These are phyloP conservation scores for Stachybotrys echinatus DNA, from an alignment of 2,329 filamentous ascomycete genomes.

Conservation along the genomic window DNA sequence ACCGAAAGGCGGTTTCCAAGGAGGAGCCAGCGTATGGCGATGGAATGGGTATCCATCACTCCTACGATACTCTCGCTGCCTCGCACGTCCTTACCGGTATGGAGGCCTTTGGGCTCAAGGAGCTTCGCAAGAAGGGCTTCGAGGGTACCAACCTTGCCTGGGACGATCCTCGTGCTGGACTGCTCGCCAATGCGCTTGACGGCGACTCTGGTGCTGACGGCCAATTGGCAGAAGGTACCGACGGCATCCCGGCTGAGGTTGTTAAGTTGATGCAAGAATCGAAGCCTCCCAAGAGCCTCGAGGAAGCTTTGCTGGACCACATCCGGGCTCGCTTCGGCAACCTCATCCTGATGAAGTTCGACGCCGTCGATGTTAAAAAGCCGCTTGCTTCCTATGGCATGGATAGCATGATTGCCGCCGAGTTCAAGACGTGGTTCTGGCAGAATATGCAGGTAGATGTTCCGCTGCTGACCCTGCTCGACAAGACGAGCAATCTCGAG, in stretches of 20 bases:
- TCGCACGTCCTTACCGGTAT: conserved; percentile 16
- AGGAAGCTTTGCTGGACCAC: too few species aligned
- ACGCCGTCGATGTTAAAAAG: not conserved
- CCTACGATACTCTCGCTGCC: too few species aligned
- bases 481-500: too few species aligned
- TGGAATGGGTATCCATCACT: too few species aligned
- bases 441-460: not conserved
- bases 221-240: not conserved
- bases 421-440: not conserved
- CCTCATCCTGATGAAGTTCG: not conserved
- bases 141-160: conserved; percentile 5
- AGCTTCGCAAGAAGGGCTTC: conserved; percentile 13
- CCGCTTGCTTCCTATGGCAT: not conserved
- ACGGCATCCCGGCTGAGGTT: not conserved
- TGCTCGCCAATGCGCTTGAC: conserved; percentile 9
- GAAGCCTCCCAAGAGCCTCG: too few species aligned
- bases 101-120: conserved; percentile 12
- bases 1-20: not conserved
- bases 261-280: not conserved
- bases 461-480: not conserved
- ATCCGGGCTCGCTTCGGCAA: not conserved
- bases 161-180: conserved; percentile 11
- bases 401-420: conserved; percentile 1
- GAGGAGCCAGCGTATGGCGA: not conserved
- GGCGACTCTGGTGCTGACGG: not conserved